Conservation (phyloP, 306 rosid genomes). For the Vigna reflexopilosa region DNA sequence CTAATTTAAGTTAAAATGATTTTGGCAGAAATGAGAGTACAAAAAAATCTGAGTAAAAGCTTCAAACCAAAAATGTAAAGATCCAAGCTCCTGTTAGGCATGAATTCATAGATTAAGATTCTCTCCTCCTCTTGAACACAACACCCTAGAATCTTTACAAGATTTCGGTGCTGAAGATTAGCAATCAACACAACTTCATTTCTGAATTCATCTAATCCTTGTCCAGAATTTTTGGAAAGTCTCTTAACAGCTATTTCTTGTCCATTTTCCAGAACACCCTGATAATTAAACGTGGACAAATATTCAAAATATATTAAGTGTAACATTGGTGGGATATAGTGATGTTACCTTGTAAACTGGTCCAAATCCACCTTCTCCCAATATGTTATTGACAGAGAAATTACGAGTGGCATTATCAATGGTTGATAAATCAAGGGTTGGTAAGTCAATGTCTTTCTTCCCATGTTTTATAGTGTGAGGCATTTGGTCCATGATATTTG, state of each 20-base stretch:
- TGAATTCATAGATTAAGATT: slow-evolving; percentile 61
- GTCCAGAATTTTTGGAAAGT: slow-evolving; percentile 12
- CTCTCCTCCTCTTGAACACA: slow-evolving; percentile 54
- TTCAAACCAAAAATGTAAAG: too few species aligned
- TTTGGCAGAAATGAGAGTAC: too few species aligned
- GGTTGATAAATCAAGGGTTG: not conserved
- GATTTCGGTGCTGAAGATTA: slow-evolving; percentile 64
- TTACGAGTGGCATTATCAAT: slow-evolving; percentile 5
- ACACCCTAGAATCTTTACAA: slow-evolving; percentile 66
- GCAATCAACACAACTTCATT: slow-evolving; percentile 56
- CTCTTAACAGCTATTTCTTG: too few species aligned
- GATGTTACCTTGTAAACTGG: slow-evolving; percentile 22
- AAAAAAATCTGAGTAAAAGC: too few species aligned
- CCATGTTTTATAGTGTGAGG: not conserved
- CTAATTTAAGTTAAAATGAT: too few species aligned
- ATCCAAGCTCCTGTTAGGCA: slow-evolving; percentile 51
- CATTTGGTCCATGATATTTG: not conserved
- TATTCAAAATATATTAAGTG: too few species aligned
- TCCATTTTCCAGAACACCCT: too few species aligned
- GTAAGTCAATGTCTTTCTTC: not conserved
- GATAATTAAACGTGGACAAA: too few species aligned
- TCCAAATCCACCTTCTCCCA: slow-evolving; percentile 34
- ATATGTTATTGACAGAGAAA: not conserved
- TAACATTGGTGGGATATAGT: too few species aligned
- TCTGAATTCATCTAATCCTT: slow-evolving; percentile 64